Evolutionary conservation across 108 stramenopile genomes (phyloP).

Genomic region (Cyclotella cryptica): DNA sequence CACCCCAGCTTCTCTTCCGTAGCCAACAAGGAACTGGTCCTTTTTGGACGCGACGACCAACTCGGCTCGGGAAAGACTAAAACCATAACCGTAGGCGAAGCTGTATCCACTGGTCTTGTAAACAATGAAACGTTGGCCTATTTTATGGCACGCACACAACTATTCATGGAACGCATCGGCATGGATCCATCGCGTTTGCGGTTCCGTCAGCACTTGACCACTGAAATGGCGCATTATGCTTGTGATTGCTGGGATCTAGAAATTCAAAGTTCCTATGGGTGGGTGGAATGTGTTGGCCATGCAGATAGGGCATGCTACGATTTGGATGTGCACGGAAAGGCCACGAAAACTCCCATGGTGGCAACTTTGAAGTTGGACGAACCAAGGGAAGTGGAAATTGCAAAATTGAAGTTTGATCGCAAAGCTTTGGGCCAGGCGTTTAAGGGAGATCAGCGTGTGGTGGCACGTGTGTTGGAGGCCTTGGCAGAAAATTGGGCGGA

Average conservation of each 20-base stretch:
- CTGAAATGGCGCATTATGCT: conserved; percentile 99
- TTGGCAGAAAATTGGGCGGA: conserved; percentile 91
- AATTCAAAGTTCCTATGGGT: conserved; percentile 97
- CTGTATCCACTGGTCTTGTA: conserved; percentile 92
- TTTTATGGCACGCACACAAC: conserved; percentile 99
- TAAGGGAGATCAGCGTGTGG: conserved; percentile 92
- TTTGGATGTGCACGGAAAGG: conserved; percentile 95
- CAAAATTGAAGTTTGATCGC: conserved; percentile 91
- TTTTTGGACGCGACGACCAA: conserved; percentile 96
- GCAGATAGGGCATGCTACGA: conserved; percentile 99
- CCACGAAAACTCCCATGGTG: conserved; percentile 94
- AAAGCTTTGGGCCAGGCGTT: conserved; percentile 91
- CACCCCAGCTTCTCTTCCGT: conserved; percentile 94
- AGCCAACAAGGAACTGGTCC: conserved; percentile 84
- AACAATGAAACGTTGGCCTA: conserved; percentile 99
- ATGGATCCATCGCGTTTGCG: conserved; percentile 93
- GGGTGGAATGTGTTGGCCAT: conserved; percentile 99
- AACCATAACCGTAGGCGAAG: conserved; percentile 88
- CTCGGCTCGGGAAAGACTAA: conserved; percentile 96
- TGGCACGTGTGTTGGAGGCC: conserved; percentile 92
- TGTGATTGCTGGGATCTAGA: conserved; percentile 99
- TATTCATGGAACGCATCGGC: conserved; percentile 97
- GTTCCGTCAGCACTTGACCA: conserved; percentile 98
- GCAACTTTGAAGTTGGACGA: conserved; percentile 90
- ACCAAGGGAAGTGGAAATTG: conserved; percentile 82